Conservation (phyloP, 2,329 filamentous ascomycete genomes). For the Cladophialophora psammophila region DNA sequence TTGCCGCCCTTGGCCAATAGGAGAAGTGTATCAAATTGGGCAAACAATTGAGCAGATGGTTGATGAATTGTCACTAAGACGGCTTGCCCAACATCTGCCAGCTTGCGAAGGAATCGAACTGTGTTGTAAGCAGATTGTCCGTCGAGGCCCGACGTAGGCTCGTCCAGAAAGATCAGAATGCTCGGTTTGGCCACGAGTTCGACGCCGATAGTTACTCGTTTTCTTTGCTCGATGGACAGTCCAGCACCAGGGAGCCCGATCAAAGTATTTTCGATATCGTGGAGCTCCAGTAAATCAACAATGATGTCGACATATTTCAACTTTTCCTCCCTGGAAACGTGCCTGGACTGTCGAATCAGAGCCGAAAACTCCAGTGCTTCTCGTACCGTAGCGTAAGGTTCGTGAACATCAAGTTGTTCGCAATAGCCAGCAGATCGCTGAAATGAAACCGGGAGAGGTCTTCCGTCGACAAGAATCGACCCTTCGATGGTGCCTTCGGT, state of each 20-base stretch:
- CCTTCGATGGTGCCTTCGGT: conserved; percentile 67
- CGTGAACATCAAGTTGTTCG: conserved; percentile 73
- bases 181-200: conserved; percentile 73
- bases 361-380: conserved; percentile 73
- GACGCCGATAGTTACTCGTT: conserved; percentile 74
- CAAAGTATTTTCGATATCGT: conserved; percentile 69
- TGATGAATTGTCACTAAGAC: conserved; percentile 76
- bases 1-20: conserved; percentile 72
- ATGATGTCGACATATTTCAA: conserved; percentile 70
- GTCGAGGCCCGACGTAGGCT: conserved; percentile 74
- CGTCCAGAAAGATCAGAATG: conserved; percentile 72
- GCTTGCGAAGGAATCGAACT: conserved; percentile 70
- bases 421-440: conserved; percentile 73
- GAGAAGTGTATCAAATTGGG: conserved; percentile 74
- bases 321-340: conserved; percentile 64
- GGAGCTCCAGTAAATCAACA: conserved; percentile 68
- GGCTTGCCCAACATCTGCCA: conserved; percentile 69
- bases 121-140: conserved; percentile 72
- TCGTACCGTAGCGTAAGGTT: conserved; percentile 69
- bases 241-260: conserved; percentile 55
- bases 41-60: conserved; percentile 70
- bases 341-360: conserved; percentile 64
- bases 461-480: conserved; percentile 71
- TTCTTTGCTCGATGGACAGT: conserved; percentile 70
- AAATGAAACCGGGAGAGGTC: conserved; percentile 65